Evolutionary conservation across 495 filamentous ascomycete species (phyloP).

Genomic region (Barbatosphaeria neglecta): DNA sequence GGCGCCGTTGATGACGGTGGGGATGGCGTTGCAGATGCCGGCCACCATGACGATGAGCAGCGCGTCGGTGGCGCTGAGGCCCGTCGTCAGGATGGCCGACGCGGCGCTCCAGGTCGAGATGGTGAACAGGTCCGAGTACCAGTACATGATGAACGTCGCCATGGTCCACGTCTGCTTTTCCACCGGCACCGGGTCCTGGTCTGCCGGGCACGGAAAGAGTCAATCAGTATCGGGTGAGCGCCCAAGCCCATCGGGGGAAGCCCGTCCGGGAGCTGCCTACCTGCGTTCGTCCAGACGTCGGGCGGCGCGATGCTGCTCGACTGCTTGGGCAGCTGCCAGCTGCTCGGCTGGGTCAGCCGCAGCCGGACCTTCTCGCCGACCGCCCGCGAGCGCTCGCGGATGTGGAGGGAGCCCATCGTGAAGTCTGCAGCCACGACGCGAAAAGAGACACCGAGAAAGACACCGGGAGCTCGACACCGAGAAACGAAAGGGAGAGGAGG

Average conservation of each 20-base stretch:
- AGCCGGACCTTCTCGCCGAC: constrained; percentile 9
- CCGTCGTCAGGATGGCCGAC: constrained; percentile 15
- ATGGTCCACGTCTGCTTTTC: constrained; percentile 18
- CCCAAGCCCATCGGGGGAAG: background rate
- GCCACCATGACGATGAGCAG: constrained; percentile 13
- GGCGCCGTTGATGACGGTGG: constrained; percentile 50
- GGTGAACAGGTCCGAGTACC: constrained; percentile 22
- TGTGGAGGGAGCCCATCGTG: constrained; percentile 6
- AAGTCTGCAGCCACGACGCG: background rate
- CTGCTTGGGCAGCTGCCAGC: constrained; percentile 20
- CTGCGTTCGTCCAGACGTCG: constrained; percentile 18
- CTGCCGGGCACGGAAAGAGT: constrained; percentile 1
- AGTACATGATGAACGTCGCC: constrained; percentile 18
- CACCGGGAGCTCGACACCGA: background rate
- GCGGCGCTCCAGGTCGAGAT: constrained; percentile 15
- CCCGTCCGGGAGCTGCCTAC: constrained; percentile 1
- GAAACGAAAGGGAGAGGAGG: background rate
- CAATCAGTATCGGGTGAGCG: too few relatives aligned
- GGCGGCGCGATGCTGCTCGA: constrained; percentile 17
- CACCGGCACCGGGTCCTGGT: constrained; percentile 19
- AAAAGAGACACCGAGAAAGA: background rate
- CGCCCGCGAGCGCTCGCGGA: constrained; percentile 9
- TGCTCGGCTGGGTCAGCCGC: constrained; percentile 11
- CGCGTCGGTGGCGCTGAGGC: constrained; percentile 14
- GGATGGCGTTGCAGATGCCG: constrained; percentile 32